A percentile compares a stretch with the other conserved stretches of the same genome.
phyloP scores from a whole-genome alignment of 441 rosid species.

The Melastoma candidum region DNA sequence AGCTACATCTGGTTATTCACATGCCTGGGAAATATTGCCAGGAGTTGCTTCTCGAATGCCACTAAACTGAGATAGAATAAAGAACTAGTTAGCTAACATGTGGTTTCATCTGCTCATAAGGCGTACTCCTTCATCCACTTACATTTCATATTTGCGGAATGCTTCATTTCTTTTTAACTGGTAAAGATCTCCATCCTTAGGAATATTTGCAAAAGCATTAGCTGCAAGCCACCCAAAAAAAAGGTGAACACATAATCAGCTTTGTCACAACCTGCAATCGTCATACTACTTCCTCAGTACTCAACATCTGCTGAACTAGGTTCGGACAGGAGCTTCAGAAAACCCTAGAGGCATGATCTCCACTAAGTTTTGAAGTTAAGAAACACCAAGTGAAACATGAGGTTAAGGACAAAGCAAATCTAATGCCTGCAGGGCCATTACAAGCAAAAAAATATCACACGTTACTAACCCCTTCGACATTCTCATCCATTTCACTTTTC shows the following conservation, averaged over 20 bases:
- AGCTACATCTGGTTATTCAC: slow-evolving; percentile 18
- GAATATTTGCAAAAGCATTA: slow-evolving; percentile 54
- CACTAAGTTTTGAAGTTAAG: no score
- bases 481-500: background rate
- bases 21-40: slow-evolving; percentile 47
- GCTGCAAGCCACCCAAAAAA: slow-evolving; percentile 22
- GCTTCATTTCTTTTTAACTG: slow-evolving; percentile 66
- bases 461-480: background rate
- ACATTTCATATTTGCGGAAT: slow-evolving; percentile 69
- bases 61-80: slow-evolving; percentile 42
- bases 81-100: slow-evolving; percentile 2
- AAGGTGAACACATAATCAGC: background rate
- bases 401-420: no score
- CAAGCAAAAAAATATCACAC: background rate
- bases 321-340: no score
- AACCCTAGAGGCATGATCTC: no score
- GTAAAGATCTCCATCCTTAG: slow-evolving; percentile 78
- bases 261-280: background rate
- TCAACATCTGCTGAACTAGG: no score
- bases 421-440: background rate
- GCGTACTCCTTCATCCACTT: slow-evolving; percentile 18
- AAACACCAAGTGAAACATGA: no score
- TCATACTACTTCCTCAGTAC: background rate
- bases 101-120: background rate
- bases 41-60: slow-evolving; percentile 74